A percentile compares a stretch with the other conserved stretches of the same genome.
Conservation (phyloP, 208 protist genomes). For the Leptomonas pyrrhocoris region DNA sequence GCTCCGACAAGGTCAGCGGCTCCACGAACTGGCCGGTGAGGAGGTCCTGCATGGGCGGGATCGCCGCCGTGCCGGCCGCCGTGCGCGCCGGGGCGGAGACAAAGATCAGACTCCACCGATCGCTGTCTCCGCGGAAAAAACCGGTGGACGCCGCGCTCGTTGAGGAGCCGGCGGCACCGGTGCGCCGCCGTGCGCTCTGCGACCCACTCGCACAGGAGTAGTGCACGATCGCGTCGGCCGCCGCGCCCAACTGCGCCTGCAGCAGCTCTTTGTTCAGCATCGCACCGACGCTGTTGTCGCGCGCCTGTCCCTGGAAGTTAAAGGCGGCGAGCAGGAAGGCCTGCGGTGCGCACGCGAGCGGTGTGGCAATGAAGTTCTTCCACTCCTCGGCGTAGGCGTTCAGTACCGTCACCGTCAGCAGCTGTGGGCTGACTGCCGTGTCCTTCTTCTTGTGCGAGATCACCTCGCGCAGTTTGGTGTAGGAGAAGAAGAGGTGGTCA, state of each 20-base stretch:
- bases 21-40: constrained; percentile 89
- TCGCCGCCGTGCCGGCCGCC: constrained; percentile 38
- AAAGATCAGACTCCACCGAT: constrained; percentile 64
- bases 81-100: constrained; percentile 71
- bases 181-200: constrained; percentile 24
- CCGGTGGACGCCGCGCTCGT: constrained; percentile 8
- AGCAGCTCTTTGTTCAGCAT: constrained; percentile 87
- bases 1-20: constrained; percentile 74
- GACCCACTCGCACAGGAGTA: constrained; percentile 34
- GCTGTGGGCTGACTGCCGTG: constrained; percentile 55
- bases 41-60: constrained; percentile 88
- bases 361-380: constrained; percentile 79
- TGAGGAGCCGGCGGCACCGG: constrained; percentile 16
- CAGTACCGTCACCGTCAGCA: constrained; percentile 75
- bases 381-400: constrained; percentile 87
- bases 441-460: constrained; percentile 75
- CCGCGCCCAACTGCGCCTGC: constrained; percentile 73
- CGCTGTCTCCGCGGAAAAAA: constrained; percentile 20
- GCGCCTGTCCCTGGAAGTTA: constrained; percentile 57
- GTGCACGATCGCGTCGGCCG: constrained; percentile 53
- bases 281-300: constrained; percentile 35
- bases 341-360: constrained; percentile 69
- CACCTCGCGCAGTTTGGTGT: constrained; percentile 79
- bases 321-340: constrained; percentile 71
- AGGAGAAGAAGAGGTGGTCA: constrained; percentile 87